Percentiles rank a stretch among this genome's conserved stretches.
These are phyloP conservation scores for Dothiorella sarmentorum DNA, from an alignment of 2,329 filamentous ascomycete genomes.

Conservation along the genomic window DNA sequence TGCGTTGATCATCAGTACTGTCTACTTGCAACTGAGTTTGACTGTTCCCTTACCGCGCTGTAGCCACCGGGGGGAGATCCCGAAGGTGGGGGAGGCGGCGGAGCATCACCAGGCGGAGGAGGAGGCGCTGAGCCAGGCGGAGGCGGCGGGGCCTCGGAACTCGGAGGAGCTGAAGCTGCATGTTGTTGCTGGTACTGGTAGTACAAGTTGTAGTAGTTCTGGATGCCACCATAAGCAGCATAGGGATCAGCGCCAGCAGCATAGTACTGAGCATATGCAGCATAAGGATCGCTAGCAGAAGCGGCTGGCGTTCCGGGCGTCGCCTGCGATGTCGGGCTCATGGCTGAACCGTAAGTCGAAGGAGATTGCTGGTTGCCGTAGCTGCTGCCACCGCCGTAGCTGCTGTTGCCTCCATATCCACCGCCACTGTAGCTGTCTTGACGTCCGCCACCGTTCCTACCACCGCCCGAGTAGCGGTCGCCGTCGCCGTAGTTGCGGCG, in stretches of 20 bases:
- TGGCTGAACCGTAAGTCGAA: constrained; percentile 31
- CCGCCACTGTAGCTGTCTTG: constrained; percentile 41
- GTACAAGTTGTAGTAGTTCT: constrained; percentile 32
- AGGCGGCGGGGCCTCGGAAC: constrained; percentile 28
- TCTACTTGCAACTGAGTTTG: not conserved
- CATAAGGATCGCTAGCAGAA: constrained; percentile 62
- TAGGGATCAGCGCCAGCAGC: constrained; percentile 70
- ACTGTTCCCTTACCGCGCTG: constrained; percentile 29
- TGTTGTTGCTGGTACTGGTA: constrained; percentile 30
- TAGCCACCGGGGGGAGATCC: constrained; percentile 25
- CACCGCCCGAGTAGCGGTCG: constrained; percentile 32
- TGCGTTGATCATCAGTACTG: not conserved
- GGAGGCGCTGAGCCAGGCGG: constrained; percentile 26
- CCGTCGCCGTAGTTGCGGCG: constrained; percentile 41
- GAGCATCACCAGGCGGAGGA: constrained; percentile 31
- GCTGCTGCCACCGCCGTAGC: constrained; percentile 27
- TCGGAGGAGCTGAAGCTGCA: constrained; percentile 26
- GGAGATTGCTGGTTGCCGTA: constrained; percentile 37
- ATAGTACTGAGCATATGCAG: constrained; percentile 83
- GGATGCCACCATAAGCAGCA: constrained; percentile 79
- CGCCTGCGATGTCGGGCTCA: constrained; percentile 28
- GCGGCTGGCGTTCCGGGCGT: constrained; percentile 41
- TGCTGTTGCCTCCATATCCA: constrained; percentile 24
- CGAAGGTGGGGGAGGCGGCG: constrained; percentile 26
- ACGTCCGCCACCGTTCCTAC: constrained; percentile 38